A percentile compares a stretch with the other conserved stretches of the same genome.
phyloP scores from a whole-genome alignment of 257 asterid genomes.

The Striga asiatica region DNA sequence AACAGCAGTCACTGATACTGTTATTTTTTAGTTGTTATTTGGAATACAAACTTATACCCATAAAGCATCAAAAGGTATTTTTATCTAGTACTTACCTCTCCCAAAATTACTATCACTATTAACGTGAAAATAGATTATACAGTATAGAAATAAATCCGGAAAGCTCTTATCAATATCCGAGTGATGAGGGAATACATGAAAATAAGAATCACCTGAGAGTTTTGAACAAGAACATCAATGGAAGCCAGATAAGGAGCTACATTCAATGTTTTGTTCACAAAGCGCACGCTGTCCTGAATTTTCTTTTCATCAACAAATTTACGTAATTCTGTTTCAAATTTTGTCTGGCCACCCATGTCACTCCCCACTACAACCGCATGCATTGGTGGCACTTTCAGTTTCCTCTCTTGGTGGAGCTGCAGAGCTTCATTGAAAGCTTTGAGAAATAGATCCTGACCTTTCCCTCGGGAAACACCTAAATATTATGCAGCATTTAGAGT shows the following conservation, averaged over 20 bases:
- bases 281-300: constrained; percentile 57
- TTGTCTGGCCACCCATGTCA: constrained; percentile 73
- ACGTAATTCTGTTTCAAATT: constrained; percentile 77
- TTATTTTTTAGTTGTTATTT: too few species aligned
- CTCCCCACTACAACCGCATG: constrained; percentile 91
- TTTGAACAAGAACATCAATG: constrained; percentile 83
- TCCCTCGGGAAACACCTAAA: constrained; percentile 97
- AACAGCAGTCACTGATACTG: too few species aligned
- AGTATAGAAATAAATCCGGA: background rate
- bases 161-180: constrained; percentile 1
- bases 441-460: constrained; percentile 92
- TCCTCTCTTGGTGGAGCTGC: constrained; percentile 53
- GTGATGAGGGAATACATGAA: background rate
- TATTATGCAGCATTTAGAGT: constrained; percentile 14
- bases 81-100: background rate
- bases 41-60: background rate
- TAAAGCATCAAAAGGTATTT: background rate
- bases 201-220: constrained; percentile 67
- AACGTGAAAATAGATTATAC: too few species aligned
- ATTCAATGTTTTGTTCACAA: constrained; percentile 79
- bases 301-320: constrained; percentile 56
- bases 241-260: constrained; percentile 95
- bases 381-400: constrained; percentile 53
- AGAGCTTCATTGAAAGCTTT: constrained; percentile 67
- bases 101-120: too few species aligned